A percentile compares a stretch with the other conserved stretches of the same genome.
Evolutionary conservation across 1,139 yeast species (phyloP).

Genomic region (Suhomyces wounanorum): DNA sequence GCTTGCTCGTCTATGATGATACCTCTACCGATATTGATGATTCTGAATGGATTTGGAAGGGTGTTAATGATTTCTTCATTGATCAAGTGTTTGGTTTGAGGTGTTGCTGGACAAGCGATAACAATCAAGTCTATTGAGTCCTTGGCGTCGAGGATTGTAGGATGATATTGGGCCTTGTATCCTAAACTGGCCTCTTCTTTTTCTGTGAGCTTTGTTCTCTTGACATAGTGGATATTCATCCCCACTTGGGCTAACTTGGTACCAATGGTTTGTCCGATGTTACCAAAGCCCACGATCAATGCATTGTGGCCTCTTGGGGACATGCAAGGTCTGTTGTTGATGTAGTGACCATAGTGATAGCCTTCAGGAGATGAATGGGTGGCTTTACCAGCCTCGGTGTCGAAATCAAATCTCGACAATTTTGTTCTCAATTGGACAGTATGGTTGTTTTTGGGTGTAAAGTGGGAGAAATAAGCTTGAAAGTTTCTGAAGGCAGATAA

Average conservation of each 20-base stretch:
- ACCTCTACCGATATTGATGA: conserved; percentile 30
- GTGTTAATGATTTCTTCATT: conserved; percentile 15
- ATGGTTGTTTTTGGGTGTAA: conserved; percentile 32
- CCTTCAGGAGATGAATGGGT: conserved; percentile 29
- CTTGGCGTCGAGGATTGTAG: conserved; percentile 17
- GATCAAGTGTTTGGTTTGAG: conserved; percentile 24
- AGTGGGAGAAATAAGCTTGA: conserved; percentile 46
- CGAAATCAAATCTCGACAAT: conserved; percentile 39
- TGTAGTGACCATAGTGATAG: conserved; percentile 50
- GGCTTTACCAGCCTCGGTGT: conserved; percentile 39
- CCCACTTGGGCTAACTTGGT: conserved; percentile 58
- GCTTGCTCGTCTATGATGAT: conserved; percentile 27
- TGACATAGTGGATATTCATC: conserved; percentile 66
- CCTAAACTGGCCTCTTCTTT: conserved; percentile 41
- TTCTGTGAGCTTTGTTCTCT: conserved; percentile 50
- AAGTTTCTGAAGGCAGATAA: conserved; percentile 65
- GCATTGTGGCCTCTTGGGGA: conserved; percentile 63
- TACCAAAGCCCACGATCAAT: conserved; percentile 77
- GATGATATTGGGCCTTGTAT: conserved; percentile 48
- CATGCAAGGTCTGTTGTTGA: conserved; percentile 35
- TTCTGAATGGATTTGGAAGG: conserved; percentile 22
- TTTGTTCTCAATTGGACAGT: conserved; percentile 45
- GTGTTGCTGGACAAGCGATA: conserved; percentile 31
- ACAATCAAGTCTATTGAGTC: conserved; percentile 27
- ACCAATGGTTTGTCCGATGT: conserved; percentile 70